Conservation (phyloP, 176 grass and related monocot species). For the Paspalum vaginatum region DNA sequence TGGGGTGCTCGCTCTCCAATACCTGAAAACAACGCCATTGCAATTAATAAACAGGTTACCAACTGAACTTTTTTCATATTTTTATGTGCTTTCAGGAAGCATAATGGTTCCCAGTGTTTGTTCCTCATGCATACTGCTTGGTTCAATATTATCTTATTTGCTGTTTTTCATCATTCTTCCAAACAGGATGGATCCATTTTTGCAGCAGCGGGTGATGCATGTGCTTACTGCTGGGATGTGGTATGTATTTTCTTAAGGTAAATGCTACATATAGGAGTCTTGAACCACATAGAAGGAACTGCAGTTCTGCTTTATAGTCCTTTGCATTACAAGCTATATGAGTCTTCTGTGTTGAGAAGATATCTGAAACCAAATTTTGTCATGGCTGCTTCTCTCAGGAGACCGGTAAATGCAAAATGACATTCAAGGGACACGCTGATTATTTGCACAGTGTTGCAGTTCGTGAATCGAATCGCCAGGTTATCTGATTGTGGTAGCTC, state of each 20-base stretch:
- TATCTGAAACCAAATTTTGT: conserved; percentile 9
- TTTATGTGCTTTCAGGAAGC: conserved; percentile 1
- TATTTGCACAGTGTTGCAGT: conserved; percentile 80
- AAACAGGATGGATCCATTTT: conserved; percentile 90
- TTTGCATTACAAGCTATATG: conserved; percentile 4
- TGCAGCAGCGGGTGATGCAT: conserved; percentile 84
- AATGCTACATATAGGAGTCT: conserved; percentile 24
- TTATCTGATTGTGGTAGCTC: conserved; percentile 35
- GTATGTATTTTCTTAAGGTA: conserved; percentile 69
- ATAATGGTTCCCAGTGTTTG: not conserved
- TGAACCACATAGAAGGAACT: conserved; percentile 26
- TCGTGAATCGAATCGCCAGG: conserved; percentile 78
- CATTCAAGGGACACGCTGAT: conserved; percentile 79
- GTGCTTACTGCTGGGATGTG: conserved; percentile 96
- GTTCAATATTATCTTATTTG: conserved; percentile 13
- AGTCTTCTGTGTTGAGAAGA: conserved; percentile 6
- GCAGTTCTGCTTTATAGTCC: conserved; percentile 29
- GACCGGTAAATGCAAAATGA: conserved; percentile 83
- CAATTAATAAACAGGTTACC: conserved; percentile 70
- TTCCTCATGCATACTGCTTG: conserved; percentile 13
- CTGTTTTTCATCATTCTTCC: not conserved
- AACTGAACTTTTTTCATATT: conserved; percentile 11
- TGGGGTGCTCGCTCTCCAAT: conserved; percentile 84
- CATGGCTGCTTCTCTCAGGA: conserved; percentile 53
- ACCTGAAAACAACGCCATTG: conserved; percentile 94